phyloP scores from a whole-genome alignment of 1,284 basidiomycete species.

The Rhodotorula sp. region DNA sequence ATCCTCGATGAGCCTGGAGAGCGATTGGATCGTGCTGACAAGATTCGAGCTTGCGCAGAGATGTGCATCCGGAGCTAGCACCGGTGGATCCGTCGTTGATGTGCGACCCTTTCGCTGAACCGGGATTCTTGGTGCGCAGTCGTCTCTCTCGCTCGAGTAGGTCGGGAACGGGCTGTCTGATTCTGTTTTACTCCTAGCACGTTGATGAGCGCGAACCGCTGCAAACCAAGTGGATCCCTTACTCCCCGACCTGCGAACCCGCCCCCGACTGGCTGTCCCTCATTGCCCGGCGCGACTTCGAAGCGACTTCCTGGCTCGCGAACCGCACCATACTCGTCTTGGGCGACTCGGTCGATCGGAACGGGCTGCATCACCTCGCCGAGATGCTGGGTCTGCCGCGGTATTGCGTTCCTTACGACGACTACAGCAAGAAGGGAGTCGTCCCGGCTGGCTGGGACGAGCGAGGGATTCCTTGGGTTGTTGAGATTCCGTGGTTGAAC shows the following conservation, averaged over 20 bases:
- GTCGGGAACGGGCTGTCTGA: background rate
- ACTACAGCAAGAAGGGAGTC: slow-evolving; percentile 32
- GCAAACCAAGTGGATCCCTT: slow-evolving; percentile 40
- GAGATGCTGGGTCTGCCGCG: slow-evolving; percentile 37
- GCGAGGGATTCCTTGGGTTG: slow-evolving; percentile 37
- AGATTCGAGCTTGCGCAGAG: background rate
- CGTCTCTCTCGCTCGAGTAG: background rate
- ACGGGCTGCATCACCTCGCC: slow-evolving; percentile 42
- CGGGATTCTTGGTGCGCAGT: slow-evolving; percentile 37
- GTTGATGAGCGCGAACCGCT: slow-evolving; percentile 26
- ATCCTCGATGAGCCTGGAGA: background rate
- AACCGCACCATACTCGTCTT: slow-evolving; percentile 44
- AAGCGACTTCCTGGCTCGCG: slow-evolving; percentile 37
- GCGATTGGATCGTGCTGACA: background rate
- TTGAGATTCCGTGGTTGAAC: slow-evolving; percentile 40
- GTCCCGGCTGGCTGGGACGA: slow-evolving; percentile 40
- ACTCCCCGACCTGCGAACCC: slow-evolving; percentile 37
- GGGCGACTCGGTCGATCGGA: slow-evolving; percentile 46
- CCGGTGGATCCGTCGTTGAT: slow-evolving; percentile 8
- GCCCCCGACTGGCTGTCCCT: slow-evolving; percentile 41
- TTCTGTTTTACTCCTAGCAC: slow-evolving; percentile 7
- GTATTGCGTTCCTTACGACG: slow-evolving; percentile 37
- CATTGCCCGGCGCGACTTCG: slow-evolving; percentile 22
- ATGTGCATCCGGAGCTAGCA: background rate
- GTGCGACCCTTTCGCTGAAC: slow-evolving; percentile 42